Evolutionary conservation across 2,329 filamentous ascomycete species (phyloP).

Genomic region (Fusarium caatingaense): DNA sequence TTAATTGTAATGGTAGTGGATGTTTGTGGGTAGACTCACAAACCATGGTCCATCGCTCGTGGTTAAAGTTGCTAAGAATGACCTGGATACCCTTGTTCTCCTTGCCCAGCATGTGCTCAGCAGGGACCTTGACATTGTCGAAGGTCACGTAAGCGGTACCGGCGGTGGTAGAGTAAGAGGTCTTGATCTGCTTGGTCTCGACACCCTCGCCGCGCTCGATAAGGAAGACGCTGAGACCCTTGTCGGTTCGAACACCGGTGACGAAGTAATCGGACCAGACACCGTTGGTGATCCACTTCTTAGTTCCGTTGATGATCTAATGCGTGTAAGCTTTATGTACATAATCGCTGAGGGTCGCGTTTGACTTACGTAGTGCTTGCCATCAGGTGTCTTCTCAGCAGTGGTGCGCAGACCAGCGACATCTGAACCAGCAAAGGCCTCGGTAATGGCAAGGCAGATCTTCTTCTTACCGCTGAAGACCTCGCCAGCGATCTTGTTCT

Average conservation of each 20-base stretch:
- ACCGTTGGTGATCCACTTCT: conserved; percentile 90
- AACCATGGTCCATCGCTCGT: conserved; percentile 83
- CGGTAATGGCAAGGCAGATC: conserved; percentile 88
- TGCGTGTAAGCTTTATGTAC: not conserved
- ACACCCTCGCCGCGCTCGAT: conserved; percentile 80
- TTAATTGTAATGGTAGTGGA: not conserved
- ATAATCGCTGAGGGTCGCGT: too few relatives aligned
- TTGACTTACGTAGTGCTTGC: conserved; percentile 73
- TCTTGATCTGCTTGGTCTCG: conserved; percentile 83
- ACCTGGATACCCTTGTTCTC: conserved; percentile 90
- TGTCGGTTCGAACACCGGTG: conserved; percentile 80
- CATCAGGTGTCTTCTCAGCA: conserved; percentile 79
- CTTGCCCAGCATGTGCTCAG: conserved; percentile 79
- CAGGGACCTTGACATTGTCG: conserved; percentile 87
- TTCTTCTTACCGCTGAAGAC: conserved; percentile 86
- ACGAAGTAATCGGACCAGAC: conserved; percentile 87
- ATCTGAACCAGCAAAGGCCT: conserved; percentile 85
- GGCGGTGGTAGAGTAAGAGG: conserved; percentile 81
- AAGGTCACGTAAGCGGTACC: conserved; percentile 85
- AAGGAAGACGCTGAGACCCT: conserved; percentile 81
- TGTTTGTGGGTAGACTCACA: conserved; percentile 56
- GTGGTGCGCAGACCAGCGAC: conserved; percentile 84
- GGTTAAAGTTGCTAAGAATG: conserved; percentile 89
- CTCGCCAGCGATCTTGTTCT: conserved; percentile 75
- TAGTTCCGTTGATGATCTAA: conserved; percentile 74